Base-by-base conservation (phyloP, 345 rosid genomes). In the Aurinia saxatilis region DNA sequence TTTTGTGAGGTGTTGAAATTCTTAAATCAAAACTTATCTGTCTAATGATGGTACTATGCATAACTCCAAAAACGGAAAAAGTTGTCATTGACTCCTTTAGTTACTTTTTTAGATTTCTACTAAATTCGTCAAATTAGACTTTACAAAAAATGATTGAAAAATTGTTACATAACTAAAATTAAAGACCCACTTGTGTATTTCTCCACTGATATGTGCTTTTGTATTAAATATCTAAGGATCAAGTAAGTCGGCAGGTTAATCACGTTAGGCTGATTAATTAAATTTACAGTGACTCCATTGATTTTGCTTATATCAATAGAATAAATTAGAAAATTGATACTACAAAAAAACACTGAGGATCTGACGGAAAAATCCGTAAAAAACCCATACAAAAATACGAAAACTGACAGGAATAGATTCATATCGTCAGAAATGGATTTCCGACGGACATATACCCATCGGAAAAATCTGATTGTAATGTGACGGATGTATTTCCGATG, bases 1-100 rank as follows among this genome's bases (percentile, higher is more conserved):
- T 70, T 61, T 30, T 54, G 50, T 62, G 63, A 53, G 74, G 74
- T 70, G 63, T 61, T 70, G 68, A 70, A 70, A 38, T 70, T 70
- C 74, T 70, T 62, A 62, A 70, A 54, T 47, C 13, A 37, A 27
- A 17, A 8, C 1, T 45, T 61, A 47, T 62, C 23, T 54, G 16
- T 62, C 63, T 70, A 62, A 62, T 70, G 74, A 70, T 70, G 57
- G 4, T 16, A 54, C 57, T 62, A 47, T 61, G 42, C 57, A 47
- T 37, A 54, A 54, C 57, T 70, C 74, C 73, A 70, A 70, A 69
- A 62, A 36, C 57, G 63, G 63, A 62, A 70, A 69, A 69, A 62
- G 15, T 23, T 46, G 38, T 46, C 50, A 62, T 70, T 62, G 74
- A 62, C 57, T 38, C 74, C 74, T 54, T 62, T 70, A 11, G 14